Evolutionary conservation across 192 early-diverging fungal genomes (phyloP).

Genomic region (Entomortierella parvispora): DNA sequence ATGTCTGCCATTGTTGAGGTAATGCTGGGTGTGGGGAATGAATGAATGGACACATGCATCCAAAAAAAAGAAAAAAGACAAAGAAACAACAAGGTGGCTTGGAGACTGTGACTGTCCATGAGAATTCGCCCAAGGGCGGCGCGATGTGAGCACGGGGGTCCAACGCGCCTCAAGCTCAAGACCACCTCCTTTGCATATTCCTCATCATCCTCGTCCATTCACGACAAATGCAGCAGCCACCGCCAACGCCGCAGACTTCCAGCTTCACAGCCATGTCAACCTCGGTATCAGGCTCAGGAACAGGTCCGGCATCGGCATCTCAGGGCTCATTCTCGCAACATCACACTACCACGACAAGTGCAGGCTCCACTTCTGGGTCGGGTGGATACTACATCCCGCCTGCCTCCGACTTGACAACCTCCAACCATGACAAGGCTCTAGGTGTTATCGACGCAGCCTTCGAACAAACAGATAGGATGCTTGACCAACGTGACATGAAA

Average conservation of each 20-base stretch:
- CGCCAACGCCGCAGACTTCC: background rate
- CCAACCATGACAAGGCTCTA: constrained; percentile 44
- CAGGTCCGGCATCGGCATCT: background rate
- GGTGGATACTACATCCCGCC: constrained; percentile 41
- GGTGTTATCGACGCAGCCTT: constrained; percentile 38
- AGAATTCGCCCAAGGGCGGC: too few relatives aligned
- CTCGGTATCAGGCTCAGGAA: background rate
- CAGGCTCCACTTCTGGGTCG: background rate
- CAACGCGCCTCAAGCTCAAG: too few relatives aligned
- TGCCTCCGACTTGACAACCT: constrained; percentile 39
- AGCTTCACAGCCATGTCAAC: background rate
- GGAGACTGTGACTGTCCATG: too few relatives aligned
- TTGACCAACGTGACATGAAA: constrained; percentile 47
- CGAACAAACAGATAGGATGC: constrained; percentile 34
- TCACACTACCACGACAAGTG: background rate
- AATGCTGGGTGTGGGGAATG: too few relatives aligned
- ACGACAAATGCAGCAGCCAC: background rate
- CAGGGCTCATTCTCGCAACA: too few relatives aligned
- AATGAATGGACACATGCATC: too few relatives aligned
- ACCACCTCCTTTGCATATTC: too few relatives aligned
- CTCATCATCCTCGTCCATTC: too few relatives aligned
- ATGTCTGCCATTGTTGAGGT: too few relatives aligned
- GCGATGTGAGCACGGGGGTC: too few relatives aligned
- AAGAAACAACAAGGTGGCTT: too few relatives aligned
- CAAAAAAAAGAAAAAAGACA: too few relatives aligned